Percentiles rank a stretch among this genome's conserved stretches.
These are phyloP conservation scores for Erodium trifolium DNA, from an alignment of 441 rosid species.

Conservation along the genomic window DNA sequence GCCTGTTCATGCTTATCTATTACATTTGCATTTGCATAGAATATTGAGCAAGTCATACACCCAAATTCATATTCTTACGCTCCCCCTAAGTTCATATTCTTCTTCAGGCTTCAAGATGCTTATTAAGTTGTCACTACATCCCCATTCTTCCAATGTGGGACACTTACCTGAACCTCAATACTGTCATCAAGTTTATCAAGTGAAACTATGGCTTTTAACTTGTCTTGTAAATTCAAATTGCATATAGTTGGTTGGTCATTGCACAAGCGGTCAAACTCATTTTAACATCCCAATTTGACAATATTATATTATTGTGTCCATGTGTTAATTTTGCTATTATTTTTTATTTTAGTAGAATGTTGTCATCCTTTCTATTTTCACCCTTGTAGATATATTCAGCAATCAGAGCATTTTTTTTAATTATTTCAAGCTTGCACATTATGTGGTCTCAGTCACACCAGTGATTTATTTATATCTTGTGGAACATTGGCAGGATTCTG, in stretches of 20 bases:
- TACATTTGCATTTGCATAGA: background rate
- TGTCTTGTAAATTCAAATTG: background rate
- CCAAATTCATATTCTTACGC: no score
- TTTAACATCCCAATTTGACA: background rate
- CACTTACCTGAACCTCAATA: background rate
- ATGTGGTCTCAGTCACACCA: background rate
- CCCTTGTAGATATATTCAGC: background rate
- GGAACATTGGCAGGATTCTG: constrained; percentile 44
- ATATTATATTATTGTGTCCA: background rate
- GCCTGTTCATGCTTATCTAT: constrained; percentile 3
- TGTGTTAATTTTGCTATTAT: background rate
- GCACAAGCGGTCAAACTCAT: background rate
- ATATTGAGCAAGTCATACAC: background rate
- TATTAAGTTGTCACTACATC: no score
- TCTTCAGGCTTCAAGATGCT: no score
- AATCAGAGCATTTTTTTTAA: background rate
- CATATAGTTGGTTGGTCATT: background rate
- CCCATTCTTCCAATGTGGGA: no score
- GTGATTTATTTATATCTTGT: background rate
- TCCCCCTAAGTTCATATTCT: no score
- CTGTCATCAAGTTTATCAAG: background rate
- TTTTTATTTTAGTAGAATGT: background rate
- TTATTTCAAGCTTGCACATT: background rate
- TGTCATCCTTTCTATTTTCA: background rate
- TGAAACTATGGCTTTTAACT: background rate